These are phyloP conservation scores for Chimonanthus praecox DNA, from an alignment of 164 flowering plant species.

Conservation along the genomic window DNA sequence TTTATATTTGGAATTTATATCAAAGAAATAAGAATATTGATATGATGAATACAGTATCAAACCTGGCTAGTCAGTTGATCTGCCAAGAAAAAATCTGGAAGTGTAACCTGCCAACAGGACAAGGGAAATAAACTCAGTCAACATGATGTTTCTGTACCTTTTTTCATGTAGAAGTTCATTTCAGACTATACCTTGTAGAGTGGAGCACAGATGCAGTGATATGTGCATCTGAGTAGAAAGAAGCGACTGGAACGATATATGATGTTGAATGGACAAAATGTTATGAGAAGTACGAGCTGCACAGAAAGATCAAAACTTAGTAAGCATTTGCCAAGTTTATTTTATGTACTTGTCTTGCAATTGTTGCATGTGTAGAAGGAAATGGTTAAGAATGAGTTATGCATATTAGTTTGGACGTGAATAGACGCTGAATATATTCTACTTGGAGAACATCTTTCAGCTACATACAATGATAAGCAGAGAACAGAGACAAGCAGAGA, in stretches of 20 bases:
- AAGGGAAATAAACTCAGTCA: background rate
- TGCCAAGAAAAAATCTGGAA: slow-evolving; percentile 62
- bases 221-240: slow-evolving; percentile 43
- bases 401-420: too few relatives aligned
- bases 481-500: too few relatives aligned
- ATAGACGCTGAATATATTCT: too few relatives aligned
- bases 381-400: too few relatives aligned
- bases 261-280: slow-evolving; percentile 57
- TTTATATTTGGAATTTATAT: too few relatives aligned
- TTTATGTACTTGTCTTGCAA: too few relatives aligned
- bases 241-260: slow-evolving; percentile 61
- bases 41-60: background rate
- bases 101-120: slow-evolving; percentile 34
- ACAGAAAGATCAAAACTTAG: slow-evolving; percentile 4
- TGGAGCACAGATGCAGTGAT: slow-evolving; percentile 56
- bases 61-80: slow-evolving; percentile 80
- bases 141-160: background rate
- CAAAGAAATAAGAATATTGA: background rate
- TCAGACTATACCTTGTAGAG: slow-evolving; percentile 48
- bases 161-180: background rate
- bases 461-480: too few relatives aligned
- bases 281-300: slow-evolving; percentile 37
- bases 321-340: background rate
- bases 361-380: too few relatives aligned
- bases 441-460: too few relatives aligned